Conservation (phyloP, 2,329 filamentous ascomycete genomes). For the Fusarium foetens region DNA sequence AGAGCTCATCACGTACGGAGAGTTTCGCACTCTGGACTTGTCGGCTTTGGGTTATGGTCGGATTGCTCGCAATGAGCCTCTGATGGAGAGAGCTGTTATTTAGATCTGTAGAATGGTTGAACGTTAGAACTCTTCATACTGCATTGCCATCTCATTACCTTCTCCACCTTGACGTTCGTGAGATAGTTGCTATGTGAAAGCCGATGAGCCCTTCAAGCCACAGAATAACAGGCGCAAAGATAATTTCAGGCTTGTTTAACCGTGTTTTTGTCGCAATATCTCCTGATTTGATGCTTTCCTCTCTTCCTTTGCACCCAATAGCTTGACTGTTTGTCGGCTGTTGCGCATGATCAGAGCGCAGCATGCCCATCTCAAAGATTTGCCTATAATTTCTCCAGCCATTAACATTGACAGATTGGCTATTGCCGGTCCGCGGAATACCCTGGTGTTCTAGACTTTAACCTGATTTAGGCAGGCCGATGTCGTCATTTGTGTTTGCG, state of each 20-base stretch:
- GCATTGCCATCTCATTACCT: too few species aligned
- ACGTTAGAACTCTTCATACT: not conserved
- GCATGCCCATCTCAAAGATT: not conserved
- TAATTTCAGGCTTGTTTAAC: too few species aligned
- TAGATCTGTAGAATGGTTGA: not conserved
- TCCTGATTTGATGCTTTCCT: not conserved
- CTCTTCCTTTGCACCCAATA: not conserved
- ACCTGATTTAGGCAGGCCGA: not conserved
- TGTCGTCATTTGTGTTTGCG: not conserved
- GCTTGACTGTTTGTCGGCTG: not conserved
- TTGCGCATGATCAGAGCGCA: not conserved
- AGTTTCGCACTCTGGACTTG: conserved; percentile 13
- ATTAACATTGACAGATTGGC: not conserved
- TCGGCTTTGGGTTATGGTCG: conserved; percentile 7
- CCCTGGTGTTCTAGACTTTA: not conserved
- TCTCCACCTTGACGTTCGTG: not conserved
- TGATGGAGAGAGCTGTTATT: conserved; percentile 5
- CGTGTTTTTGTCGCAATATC: too few species aligned
- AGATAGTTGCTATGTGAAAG: not conserved
- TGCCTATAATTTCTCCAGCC: not conserved
- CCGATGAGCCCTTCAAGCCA: accelerated
- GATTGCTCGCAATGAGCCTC: conserved; percentile 6
- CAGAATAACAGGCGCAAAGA: not conserved
- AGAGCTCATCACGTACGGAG: conserved; percentile 15
- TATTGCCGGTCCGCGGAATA: not conserved